Evolutionary conservation across 768 basidiomycete species (phyloP), one percentile per base, ranked within the genome.

Genomic region (Agaricus subrufescens): DNA sequence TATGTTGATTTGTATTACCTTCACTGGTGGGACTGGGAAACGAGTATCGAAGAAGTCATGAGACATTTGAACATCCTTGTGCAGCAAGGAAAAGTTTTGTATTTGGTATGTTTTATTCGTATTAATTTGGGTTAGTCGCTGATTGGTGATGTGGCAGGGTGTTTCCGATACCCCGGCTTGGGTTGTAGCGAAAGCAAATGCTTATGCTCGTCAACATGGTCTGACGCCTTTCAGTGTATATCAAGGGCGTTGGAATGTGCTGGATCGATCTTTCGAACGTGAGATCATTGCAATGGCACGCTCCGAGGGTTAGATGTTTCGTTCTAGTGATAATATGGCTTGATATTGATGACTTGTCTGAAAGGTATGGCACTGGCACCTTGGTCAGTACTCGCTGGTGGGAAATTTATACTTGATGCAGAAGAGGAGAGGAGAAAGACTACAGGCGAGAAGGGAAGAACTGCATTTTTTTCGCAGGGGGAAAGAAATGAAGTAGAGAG

Each of bases 41-140:
- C 77, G 19, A 68, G 73, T 11, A 70, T 85, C 48, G 76, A 80
- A 62, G 83, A 86, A 65, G 67, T 84, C 42, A 82, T 85, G 81
- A 72, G 75, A 42, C 65, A 71, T 7, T 68, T 86, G 6, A 79
- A 85, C 58, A 67, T 72, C 19, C 72, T 85, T 34, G 78, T 85
- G 37, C 66, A 64, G 8, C 62, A 71, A 31, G 77, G 82, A 14
- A 82, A 84, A 59, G 80, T 83, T 3, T 63, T 78, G 4, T 79
- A 79, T 60, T 65, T 72, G 11, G 72, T 72, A 60, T 56, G 66
- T 38, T 40, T 23, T 19, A 27, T 3, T 12, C 5, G 14, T 38
- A 12, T 30, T 27, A 3, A 31, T 31, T 8, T n/a, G 9, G 14
- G 9, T 1, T 19, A 52, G 8, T n/a, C 15, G 31, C 26, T 39